Conservation (phyloP, 352 stramenopile species). For the Globisporangium uncinulatum region DNA sequence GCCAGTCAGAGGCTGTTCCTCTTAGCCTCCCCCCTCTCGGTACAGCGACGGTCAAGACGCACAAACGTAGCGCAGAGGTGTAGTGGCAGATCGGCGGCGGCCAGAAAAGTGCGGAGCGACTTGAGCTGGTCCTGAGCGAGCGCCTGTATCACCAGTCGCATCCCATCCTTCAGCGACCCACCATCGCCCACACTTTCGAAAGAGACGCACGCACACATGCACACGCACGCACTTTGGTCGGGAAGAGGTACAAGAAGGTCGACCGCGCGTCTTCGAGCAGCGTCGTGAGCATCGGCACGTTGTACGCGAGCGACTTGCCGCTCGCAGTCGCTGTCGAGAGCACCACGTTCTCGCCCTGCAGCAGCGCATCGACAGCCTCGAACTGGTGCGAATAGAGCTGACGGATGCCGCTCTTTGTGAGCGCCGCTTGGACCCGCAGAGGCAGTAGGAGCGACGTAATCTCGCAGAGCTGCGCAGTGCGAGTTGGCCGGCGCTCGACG, state of each 20-base stretch:
- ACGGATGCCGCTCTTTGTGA: slow-evolving; percentile 44
- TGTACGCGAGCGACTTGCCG: slow-evolving; percentile 97
- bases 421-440: slow-evolving; percentile 23
- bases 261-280: slow-evolving; percentile 46
- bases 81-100: slow-evolving; percentile 35
- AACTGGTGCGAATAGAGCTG: slow-evolving; percentile 92
- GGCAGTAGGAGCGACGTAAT: slow-evolving; percentile 36
- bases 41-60: slow-evolving; percentile 6
- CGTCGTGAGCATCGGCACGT: slow-evolving; percentile 89
- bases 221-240: slow-evolving; percentile 79
- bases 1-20: background rate
- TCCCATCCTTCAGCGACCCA: background rate
- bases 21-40: background rate
- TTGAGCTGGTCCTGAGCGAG: slow-evolving; percentile 97
- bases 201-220: background rate
- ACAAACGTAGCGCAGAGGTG: slow-evolving; percentile 68
- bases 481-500: slow-evolving; percentile 47
- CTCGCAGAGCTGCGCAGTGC: slow-evolving; percentile 34
- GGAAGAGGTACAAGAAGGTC: slow-evolving; percentile 94
- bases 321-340: slow-evolving; percentile 95
- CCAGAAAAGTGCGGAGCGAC: slow-evolving; percentile 74
- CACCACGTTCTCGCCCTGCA: slow-evolving; percentile 87
- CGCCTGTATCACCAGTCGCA: slow-evolving; percentile 32
- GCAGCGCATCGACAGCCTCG: slow-evolving; percentile 82
- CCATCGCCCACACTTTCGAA: background rate